Percentiles rank a stretch among this genome's conserved stretches.
Conservation (phyloP, 495 filamentous ascomycete genomes). For the Aspergillus incahuasiensis region DNA sequence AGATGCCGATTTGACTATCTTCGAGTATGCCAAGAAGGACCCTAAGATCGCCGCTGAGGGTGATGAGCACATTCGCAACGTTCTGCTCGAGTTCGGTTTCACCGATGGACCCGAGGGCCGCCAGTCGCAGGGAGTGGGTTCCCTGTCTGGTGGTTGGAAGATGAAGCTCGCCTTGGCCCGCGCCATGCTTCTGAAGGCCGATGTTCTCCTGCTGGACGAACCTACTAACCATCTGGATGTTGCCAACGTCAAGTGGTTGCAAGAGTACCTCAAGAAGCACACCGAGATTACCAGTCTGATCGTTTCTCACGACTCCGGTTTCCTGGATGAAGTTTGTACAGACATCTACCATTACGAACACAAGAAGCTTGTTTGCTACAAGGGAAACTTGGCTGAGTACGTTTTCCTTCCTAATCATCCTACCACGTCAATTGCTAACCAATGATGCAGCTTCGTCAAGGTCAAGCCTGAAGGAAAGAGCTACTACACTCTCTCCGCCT, state of each 20-base stretch:
- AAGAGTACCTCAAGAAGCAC: conserved; percentile 91
- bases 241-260: conserved; percentile 90
- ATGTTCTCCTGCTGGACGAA: conserved; percentile 95
- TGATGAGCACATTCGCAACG: conserved; percentile 70
- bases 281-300: conserved; percentile 97
- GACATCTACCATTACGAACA: conserved; percentile 99
- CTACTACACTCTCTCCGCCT: conserved; percentile 94
- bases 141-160: conserved; percentile 99
- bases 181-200: conserved; percentile 93
- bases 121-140: conserved; percentile 83
- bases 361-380: conserved; percentile 95
- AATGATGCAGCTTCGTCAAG: conserved; percentile 64
- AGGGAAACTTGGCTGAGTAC: conserved; percentile 80
- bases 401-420: background rate
- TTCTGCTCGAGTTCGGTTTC: conserved; percentile 90
- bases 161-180: conserved; percentile 98
- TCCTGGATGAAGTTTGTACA: conserved; percentile 94
- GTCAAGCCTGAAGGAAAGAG: conserved; percentile 93
- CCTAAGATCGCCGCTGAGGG: conserved; percentile 72
- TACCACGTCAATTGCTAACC: background rate
- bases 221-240: conserved; percentile 98
- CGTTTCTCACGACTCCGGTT: conserved; percentile 95
- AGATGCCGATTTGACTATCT: conserved; percentile 89
- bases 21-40: conserved; percentile 85
- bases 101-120: conserved; percentile 82